Conservation (phyloP, 1,284 basidiomycete species). For the Grifola frondosa region DNA sequence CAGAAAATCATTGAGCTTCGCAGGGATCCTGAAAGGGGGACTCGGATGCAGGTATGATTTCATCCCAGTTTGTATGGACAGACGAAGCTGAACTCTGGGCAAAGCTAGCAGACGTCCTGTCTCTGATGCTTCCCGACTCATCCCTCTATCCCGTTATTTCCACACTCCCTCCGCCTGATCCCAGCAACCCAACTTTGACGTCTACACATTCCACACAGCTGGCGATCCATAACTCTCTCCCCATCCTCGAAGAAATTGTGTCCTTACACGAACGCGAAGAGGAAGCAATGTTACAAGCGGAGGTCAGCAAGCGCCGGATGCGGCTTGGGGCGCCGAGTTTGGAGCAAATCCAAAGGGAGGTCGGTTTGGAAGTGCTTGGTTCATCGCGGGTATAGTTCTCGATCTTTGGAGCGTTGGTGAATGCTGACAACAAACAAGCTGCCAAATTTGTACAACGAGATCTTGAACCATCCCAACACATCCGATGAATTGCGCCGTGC, state of each 20-base stretch:
- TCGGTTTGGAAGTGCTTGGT: constrained; percentile 61
- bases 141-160: constrained; percentile 65
- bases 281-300: constrained; percentile 50
- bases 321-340: constrained; percentile 71
- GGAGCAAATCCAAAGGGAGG: constrained; percentile 66
- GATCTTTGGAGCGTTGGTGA: neutral
- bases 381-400: constrained; percentile 51
- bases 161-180: constrained; percentile 71
- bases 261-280: constrained; percentile 62
- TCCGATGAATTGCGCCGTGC: constrained; percentile 68
- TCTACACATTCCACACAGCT: constrained; percentile 58
- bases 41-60: constrained; percentile 52
- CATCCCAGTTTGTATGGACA: neutral
- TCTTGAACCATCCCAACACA: constrained; percentile 76
- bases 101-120: constrained; percentile 70
- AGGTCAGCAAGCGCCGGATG: constrained; percentile 75
- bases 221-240: constrained; percentile 69
- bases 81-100: neutral
- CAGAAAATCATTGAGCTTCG: constrained; percentile 75
- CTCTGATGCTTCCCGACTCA: constrained; percentile 76
- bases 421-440: no score
- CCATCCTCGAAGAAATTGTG: constrained; percentile 68
- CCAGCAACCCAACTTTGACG: constrained; percentile 67
- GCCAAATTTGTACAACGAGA: constrained; percentile 67
- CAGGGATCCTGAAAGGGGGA: constrained; percentile 52